phyloP scores from a whole-genome alignment of 305 asterid species.

The Striga hermonthica region DNA sequence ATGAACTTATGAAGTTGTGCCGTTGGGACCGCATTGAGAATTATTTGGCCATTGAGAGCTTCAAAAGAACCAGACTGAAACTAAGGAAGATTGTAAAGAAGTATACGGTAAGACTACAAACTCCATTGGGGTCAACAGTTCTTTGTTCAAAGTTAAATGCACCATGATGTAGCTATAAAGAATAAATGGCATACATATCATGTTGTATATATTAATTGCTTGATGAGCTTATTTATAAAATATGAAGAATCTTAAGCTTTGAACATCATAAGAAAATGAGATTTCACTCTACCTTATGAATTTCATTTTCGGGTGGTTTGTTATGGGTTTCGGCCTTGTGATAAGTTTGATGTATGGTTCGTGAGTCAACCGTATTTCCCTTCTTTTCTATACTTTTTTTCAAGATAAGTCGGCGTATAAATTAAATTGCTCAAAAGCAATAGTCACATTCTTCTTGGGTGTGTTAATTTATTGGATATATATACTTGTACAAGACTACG shows the following conservation, averaged over 20 bases:
- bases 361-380: too few relatives aligned
- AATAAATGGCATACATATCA: neutral
- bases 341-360: too few relatives aligned
- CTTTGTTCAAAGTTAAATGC: neutral
- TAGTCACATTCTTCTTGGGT: neutral
- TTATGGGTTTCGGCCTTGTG: too few relatives aligned
- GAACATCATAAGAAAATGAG: too few relatives aligned
- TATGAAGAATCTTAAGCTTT: neutral
- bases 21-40: slow-evolving; percentile 74
- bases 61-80: slow-evolving; percentile 71
- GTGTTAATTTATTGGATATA: neutral
- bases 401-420: too few relatives aligned
- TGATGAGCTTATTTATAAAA: neutral
- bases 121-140: slow-evolving; percentile 7
- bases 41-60: slow-evolving; percentile 57
- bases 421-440: too few relatives aligned
- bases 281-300: too few relatives aligned
- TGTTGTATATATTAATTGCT: slow-evolving; percentile 13
- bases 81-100: slow-evolving; percentile 69
- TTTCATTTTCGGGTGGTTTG: too few relatives aligned
- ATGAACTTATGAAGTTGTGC: slow-evolving; percentile 66
- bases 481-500: too few relatives aligned
- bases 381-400: too few relatives aligned
- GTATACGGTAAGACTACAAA: slow-evolving; percentile 56
- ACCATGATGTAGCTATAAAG: slow-evolving; percentile 9